phyloP scores from a whole-genome alignment of 192 early-diverging fungal genomes.

The Coemansia interrupta region DNA sequence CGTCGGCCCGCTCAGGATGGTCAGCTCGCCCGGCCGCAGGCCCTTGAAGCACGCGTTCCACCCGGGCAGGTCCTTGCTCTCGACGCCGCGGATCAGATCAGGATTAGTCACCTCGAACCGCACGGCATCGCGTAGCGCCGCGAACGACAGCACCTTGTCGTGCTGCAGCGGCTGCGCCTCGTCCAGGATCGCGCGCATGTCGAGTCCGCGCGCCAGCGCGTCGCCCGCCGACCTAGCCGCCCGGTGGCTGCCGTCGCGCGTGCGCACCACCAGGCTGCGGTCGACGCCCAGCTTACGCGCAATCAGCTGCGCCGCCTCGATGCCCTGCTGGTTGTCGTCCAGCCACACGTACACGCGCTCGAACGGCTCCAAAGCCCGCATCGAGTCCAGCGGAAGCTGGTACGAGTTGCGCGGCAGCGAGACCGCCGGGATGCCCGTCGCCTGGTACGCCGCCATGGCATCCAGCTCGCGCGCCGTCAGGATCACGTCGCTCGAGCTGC shows the following conservation, averaged over 20 bases:
- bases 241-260: constrained; percentile 32
- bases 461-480: constrained; percentile 63
- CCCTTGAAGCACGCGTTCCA: constrained; percentile 65
- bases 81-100: constrained; percentile 61
- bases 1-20: constrained; percentile 65
- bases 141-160: constrained; percentile 65
- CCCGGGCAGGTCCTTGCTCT: constrained; percentile 60
- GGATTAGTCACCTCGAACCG: constrained; percentile 63
- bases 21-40: constrained; percentile 66
- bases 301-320: constrained; percentile 57
- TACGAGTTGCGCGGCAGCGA: constrained; percentile 57
- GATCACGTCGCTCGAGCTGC: constrained; percentile 50
- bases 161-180: constrained; percentile 55
- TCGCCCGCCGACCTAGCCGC: constrained; percentile 57
- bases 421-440: constrained; percentile 59
- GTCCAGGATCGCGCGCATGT: constrained; percentile 46
- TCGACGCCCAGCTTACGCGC: constrained; percentile 64
- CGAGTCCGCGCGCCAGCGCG: constrained; percentile 47
- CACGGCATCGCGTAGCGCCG: constrained; percentile 59
- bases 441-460: constrained; percentile 64
- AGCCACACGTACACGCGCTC: constrained; percentile 66
- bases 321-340: constrained; percentile 64
- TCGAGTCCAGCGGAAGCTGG: constrained; percentile 58
- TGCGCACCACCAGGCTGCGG: constrained; percentile 58
- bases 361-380: constrained; percentile 63